Evolutionary conservation across 208 protist genomes (phyloP), one percentile per base, ranked within the genome.

Genomic region (Leishmania tropica): DNA sequence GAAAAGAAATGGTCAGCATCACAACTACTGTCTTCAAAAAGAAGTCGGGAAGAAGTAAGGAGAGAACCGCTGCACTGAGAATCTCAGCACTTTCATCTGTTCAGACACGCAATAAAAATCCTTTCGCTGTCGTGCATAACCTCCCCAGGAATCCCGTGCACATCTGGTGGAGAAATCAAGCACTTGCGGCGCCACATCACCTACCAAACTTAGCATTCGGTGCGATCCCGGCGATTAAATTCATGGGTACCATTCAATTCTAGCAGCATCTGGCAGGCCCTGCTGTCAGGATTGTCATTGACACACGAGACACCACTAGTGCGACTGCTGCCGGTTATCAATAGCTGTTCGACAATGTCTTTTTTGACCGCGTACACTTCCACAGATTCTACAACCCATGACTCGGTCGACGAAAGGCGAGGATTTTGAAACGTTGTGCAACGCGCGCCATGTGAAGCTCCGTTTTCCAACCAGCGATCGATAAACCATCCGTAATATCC

Each of bases 401-500:
- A 76, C 54, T 93, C 89, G 0, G 84, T 87, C 13, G 74, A 70
- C n/a, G 85, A 86, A 37, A 96, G 84, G 0, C 87, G 79, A 8
- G 86, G 90, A 53, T 81, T 91, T 37, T 83, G 48, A 77, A 94
- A 96, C 0, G 92, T 96, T 2, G 89, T 86, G 79, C 90, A 94
- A 35, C 81, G 76, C 28, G 72, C 71, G 2, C 89, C 90, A 64
- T 82, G 75, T 37, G 86, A 96, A 13, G 72, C 35, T 8, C 92
- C 92, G 1, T 85, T 83, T 65, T 96, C 92, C 10, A 96, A 78
- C 92, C 92, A 96, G 3, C 90, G 76, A 65, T 96, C 89, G 40
- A 96, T 60, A 81, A 94, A 96, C 89, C 87, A 94, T 3, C 90
- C 90, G 82, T 88, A 94, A 47, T 94, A 89, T 0, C 87, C 87